Evolutionary conservation across 1,139 yeast species (phyloP).

Genomic region (Groenewaldozyma sp.): DNA sequence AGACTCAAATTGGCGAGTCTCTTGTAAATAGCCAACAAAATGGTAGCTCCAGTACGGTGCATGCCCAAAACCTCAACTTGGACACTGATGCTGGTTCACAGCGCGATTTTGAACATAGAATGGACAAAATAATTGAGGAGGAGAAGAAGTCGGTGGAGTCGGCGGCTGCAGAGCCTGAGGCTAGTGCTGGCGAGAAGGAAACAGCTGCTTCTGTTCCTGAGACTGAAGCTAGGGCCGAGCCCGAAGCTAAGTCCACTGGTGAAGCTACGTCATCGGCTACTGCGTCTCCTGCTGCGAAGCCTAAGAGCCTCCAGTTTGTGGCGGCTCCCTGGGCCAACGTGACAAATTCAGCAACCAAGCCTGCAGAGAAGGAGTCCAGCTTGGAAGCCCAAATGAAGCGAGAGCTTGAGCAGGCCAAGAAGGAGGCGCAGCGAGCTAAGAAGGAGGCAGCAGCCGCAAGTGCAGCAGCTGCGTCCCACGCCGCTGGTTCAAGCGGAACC

Average conservation of each 20-base stretch:
- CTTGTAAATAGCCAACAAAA: no score
- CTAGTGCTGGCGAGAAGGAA: background rate
- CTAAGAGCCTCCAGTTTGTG: slow-evolving; percentile 11
- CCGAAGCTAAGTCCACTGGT: no score
- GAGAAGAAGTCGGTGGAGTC: slow-evolving; percentile 1
- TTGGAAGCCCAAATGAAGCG: slow-evolving; percentile 40
- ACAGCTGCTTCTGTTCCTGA: slow-evolving; percentile 8
- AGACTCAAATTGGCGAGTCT: no score
- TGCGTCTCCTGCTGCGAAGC: background rate
- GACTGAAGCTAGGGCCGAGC: no score
- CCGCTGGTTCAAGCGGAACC: no score
- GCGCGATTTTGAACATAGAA: no score
- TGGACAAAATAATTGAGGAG: no score
- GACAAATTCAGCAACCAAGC: slow-evolving; percentile 24
- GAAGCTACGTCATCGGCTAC: background rate
- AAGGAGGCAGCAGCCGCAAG: slow-evolving; percentile 12
- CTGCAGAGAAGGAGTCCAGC: slow-evolving; percentile 39
- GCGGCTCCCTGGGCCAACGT: slow-evolving; percentile 41
- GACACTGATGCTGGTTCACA: no score
- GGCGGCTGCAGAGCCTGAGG: background rate
- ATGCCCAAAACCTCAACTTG: no score
- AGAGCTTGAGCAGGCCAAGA: slow-evolving; percentile 4
- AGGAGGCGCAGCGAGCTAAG: slow-evolving; percentile 29
- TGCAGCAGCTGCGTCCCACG: background rate
- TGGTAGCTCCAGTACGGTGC: no score